Base-by-base conservation (phyloP, 2,329 filamentous ascomycete genomes). In the Tolypocladium nubicola region DNA sequence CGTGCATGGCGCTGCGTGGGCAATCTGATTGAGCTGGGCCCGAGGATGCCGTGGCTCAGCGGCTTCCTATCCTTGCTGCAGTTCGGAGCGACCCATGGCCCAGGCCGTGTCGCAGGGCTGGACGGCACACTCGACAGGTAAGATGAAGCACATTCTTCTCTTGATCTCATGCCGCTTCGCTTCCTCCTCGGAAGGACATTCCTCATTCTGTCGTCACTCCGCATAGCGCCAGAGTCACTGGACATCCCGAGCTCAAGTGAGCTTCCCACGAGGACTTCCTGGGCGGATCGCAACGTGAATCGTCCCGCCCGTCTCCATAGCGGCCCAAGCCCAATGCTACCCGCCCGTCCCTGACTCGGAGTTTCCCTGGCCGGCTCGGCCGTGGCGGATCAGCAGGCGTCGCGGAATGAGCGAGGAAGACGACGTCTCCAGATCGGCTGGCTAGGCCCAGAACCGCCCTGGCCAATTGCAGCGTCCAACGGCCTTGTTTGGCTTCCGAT, bases 41-140 rank as follows among this genome's bases (percentile, higher is more conserved):
- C 77, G 62, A 88, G 90, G 72, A 96, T 96, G 90, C 93, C 93
- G 61, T 97, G 93, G 93, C 80, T 96, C 57, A 80, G 79, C 68
- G 90, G 90, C 68, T 76, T 83, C 64, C 71, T 94, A 59, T 88
- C 88, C 58, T 81, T 96, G 72, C 71, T 87, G 63, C 90, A 94
- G 73, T 86, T 88, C 78, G 79, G 84, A 63, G 80, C 85, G 66
- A 74, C 93, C 67, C 77, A 79, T 66, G 90, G 91, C 30, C 89
- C 89, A 62, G 89, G 90, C 66, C 82, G 75, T 73, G 73, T 96
- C 62, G 90, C 88, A 68, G 80, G 82, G 66, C 83, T 87, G 35
- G 82, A 95, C 71, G 86, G 90, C 62, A 80, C 85, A 71, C 76
- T 97, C 73, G 93, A 97, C 78, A 95, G 90, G 93, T 97, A 85